These are phyloP conservation scores for Solidago caesia DNA, from an alignment of 129 eudicot species.

Conservation along the genomic window DNA sequence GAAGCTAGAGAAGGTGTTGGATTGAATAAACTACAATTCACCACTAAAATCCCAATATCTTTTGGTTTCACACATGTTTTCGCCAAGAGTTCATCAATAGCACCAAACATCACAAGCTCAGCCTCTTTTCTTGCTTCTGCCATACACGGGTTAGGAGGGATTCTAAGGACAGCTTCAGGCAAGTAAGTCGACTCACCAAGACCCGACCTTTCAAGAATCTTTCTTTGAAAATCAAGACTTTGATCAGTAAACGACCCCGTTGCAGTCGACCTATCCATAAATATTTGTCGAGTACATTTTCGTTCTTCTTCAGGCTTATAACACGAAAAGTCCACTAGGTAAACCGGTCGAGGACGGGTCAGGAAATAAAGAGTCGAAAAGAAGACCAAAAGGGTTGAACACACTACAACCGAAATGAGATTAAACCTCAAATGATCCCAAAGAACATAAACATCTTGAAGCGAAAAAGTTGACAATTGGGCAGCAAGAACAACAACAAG, in stretches of 20 bases:
- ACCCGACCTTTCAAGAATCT: constrained; percentile 86
- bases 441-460: constrained; percentile 52
- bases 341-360: constrained; percentile 78
- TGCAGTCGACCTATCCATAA: constrained; percentile 60
- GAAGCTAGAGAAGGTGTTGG: constrained; percentile 87
- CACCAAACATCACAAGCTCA: constrained; percentile 85
- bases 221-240: constrained; percentile 72
- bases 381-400: constrained; percentile 75
- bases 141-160: constrained; percentile 86
- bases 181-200: constrained; percentile 80
- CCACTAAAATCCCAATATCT: constrained; percentile 79
- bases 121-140: constrained; percentile 90
- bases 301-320: constrained; percentile 79
- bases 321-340: constrained; percentile 81
- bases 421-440: constrained; percentile 84
- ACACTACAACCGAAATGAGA: constrained; percentile 64
- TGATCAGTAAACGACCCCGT: constrained; percentile 56
- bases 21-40: constrained; percentile 79
- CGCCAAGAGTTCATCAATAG: constrained; percentile 69
- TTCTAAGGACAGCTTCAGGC: constrained; percentile 74
- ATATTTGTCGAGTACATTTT: constrained; percentile 74
- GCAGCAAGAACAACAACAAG: constrained; percentile 69
- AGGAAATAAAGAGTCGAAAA: constrained; percentile 71
- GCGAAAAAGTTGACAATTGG: constrained; percentile 68
- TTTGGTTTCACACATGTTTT: constrained; percentile 71